Base-by-base conservation (phyloP, 1,284 basidiomycete species). In the Chondrostereum purpureum region DNA sequence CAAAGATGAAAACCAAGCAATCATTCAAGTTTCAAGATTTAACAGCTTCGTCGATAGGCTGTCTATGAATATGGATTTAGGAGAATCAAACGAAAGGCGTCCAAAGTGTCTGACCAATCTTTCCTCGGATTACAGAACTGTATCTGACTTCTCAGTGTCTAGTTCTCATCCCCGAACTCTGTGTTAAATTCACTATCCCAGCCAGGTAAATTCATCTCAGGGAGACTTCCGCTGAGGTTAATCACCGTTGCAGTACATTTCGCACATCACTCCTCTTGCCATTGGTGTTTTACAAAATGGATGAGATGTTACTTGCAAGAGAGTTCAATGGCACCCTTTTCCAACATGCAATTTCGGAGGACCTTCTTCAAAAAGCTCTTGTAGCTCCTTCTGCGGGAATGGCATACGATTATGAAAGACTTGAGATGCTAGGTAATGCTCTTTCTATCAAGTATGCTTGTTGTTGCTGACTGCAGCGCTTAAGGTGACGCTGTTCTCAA, bases 401-500 rank as follows among this genome's bases (percentile, higher is more conserved):
- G 31, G 85, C 84, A 50, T 70, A 72, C 49, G 74, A 91, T 63
- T 92, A 91, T 59, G 86, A 92, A 62, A 77, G 88, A 27, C 65
- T 90, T 27, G 88, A 92, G 58, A 68, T 90, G 43, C 71, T 91
- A 21, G 88, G 88, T 87, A 58, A 50, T 60, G 46, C 8, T 31
- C n/a, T 8, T 31, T n/a, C 27, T 31, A 8, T n/a, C n/a, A n/a
- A 31, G 27, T n/a, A 8, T 8, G 8, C 27, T n/a, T 8, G 27
- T 31, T 8, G 27, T 8, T n/a, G 8, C n/a, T 31, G 8, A 31
- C n/a, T 8, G n/a, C n/a, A n/a, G 45, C 34, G 41, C 44, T 31
- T 0, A 51, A 89, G 87, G 88, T 16, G 88, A 92, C 62, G 77
- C 85, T 19, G 86, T 87, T 60, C 65, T 92, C 45, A 92, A 92